A percentile compares a stretch with the other conserved stretches of the same genome.
Evolutionary conservation across 495 filamentous ascomycete species (phyloP).

Genomic region (Hamigera avellanea): DNA sequence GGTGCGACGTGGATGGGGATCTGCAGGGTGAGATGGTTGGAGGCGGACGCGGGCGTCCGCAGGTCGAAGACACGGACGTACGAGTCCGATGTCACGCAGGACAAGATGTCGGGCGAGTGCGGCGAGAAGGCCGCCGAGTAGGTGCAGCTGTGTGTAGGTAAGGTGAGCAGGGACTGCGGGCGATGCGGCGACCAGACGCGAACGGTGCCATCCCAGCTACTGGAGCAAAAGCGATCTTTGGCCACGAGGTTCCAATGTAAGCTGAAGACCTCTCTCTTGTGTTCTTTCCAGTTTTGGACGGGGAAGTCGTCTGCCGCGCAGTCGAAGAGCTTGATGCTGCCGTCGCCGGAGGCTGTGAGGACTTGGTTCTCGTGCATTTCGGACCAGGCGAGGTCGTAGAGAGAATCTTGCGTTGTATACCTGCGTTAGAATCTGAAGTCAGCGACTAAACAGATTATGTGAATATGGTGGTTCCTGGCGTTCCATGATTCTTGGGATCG

Average conservation of each 20-base stretch:
- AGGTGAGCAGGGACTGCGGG: conserved; percentile 59
- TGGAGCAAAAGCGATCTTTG: conserved; percentile 83
- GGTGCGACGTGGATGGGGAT: conserved; percentile 66
- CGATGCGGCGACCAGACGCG: conserved; percentile 82
- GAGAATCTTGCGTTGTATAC: conserved; percentile 92
- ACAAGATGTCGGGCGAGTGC: conserved; percentile 65
- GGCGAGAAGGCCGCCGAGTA: conserved; percentile 79
- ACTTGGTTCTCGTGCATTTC: conserved; percentile 92
- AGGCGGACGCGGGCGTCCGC: conserved; percentile 64
- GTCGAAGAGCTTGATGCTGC: conserved; percentile 91
- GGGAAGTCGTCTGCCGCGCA: conserved; percentile 66
- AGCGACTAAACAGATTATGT: no score
- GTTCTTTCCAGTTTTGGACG: conserved; percentile 79
- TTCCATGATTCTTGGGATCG: no score
- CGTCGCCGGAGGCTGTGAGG: conserved; percentile 77
- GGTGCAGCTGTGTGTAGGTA: conserved; percentile 83
- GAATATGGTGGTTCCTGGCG: no score
- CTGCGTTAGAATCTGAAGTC: no score
- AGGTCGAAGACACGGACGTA: conserved; percentile 84
- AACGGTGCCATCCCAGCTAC: conserved; percentile 88
- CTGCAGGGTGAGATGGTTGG: conserved; percentile 66
- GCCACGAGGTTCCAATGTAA: conserved; percentile 82
- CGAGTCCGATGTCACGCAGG: conserved; percentile 72
- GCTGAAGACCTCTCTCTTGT: conserved; percentile 82
- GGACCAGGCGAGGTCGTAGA: conserved; percentile 89